Evolutionary conservation across 106 monocot species (phyloP), one percentile per base, ranked within the genome.

Genomic region (Ottelia alismoides): DNA sequence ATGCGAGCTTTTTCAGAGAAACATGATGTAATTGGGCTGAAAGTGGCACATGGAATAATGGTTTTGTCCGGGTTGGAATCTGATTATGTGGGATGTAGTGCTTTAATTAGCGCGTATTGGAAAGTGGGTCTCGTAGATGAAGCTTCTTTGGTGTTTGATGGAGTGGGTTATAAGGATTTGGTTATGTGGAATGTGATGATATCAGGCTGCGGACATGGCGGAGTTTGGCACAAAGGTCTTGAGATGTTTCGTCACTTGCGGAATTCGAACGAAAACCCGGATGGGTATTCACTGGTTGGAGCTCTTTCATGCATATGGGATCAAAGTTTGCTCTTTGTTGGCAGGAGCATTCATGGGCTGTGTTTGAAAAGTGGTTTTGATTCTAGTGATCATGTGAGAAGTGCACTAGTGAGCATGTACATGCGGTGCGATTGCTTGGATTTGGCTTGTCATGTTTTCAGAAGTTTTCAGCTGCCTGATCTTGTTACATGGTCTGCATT

Each of bases 401-500:
- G 78, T 28, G 67, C 62, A 7, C 63, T 88, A 21, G 72, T 88
- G 20, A 76, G 78, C 47, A 82, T 88, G 78, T 88, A 88, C 44
- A 59, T 63, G 11, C 75, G 76, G 40, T 73, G 78, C 52, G 23
- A 46, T 5, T 78, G 72, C 56, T 31, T 70, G 57, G 46, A 69
- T 11, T 70, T 57, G 0, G 73, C 58, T 26, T 70, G 53, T 47
- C 64, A 24, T 45, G 14, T 79, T 27, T 88, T 88, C 27, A 18
- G 17, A 10, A 31, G 57, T 18, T 31, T 73, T 23, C 6, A 47
- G 22, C 40, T 25, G 12, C 70, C 74, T 11, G 87, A 88, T 68
- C 31, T 88, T 31, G 76, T 88, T 27, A 72, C 75, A 19, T 82
- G 87, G 87, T 82, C 87, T 22, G 65, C 87, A 10, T 52, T 88